A percentile compares a stretch with the other conserved stretches of the same genome.
These are phyloP conservation scores for Silene latifolia DNA, from an alignment of 148 eudicot species.

Conservation along the genomic window DNA sequence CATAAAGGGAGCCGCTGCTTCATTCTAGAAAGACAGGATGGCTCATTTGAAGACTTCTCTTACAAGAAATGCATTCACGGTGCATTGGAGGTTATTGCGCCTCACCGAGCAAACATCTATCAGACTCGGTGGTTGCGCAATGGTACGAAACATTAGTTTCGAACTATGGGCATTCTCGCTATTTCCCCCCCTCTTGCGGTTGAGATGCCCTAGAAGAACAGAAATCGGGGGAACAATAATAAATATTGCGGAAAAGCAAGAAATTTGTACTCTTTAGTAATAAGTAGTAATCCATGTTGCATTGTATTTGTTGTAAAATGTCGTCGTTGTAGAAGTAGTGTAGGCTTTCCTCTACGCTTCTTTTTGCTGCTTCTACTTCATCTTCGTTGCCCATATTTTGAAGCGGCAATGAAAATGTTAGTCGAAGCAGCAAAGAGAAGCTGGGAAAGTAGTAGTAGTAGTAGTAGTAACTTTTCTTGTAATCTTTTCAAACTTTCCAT, in stretches of 20 bases:
- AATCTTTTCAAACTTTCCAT: background rate
- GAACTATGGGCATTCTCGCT: conserved; percentile 12
- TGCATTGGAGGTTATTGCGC: conserved; percentile 57
- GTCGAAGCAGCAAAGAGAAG: conserved; percentile 99
- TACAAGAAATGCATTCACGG: conserved; percentile 62
- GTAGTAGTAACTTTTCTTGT: conserved; percentile 31
- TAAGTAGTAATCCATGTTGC: conserved; percentile 14
- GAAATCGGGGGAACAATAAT: no score
- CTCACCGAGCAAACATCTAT: conserved; percentile 44
- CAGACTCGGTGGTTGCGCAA: conserved; percentile 40
- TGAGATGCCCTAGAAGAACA: background rate
- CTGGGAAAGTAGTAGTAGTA: conserved; percentile 45
- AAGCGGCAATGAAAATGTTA: conserved; percentile 43
- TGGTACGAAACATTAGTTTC: conserved; percentile 21
- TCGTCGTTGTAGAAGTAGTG: conserved; percentile 6
- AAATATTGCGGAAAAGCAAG: background rate
- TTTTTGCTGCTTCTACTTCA: conserved; percentile 97
- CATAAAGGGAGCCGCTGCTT: conserved; percentile 63
- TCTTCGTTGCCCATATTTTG: conserved; percentile 45
- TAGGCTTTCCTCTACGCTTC: conserved; percentile 69
- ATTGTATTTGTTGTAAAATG: conserved; percentile 21
- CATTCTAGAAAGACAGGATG: conserved; percentile 54
- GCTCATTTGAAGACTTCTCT: conserved; percentile 72
- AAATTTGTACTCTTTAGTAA: background rate
- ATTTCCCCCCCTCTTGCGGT: background rate